Evolutionary conservation across 2,329 filamentous ascomycete genomes (phyloP).

Genomic region (Trichoderma hamatum): DNA sequence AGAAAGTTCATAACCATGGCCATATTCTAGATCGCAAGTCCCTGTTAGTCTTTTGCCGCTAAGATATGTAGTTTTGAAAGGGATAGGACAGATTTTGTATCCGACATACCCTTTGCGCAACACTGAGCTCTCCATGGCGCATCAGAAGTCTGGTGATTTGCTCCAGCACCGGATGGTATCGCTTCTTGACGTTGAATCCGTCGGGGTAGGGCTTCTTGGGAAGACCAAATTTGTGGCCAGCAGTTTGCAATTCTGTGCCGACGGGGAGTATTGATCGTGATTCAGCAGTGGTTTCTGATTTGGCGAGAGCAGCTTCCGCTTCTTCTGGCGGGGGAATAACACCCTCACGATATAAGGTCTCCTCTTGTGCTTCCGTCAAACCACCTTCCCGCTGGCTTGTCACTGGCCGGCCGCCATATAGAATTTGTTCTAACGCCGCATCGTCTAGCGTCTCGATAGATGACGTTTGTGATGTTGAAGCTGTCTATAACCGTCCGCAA

Average conservation of each 20-base stretch:
- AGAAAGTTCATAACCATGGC: conserved; percentile 79
- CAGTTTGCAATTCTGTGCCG: conserved; percentile 36
- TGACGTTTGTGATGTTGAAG: conserved; percentile 22
- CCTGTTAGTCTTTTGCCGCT: conserved; percentile 26
- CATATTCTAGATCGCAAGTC: conserved; percentile 67
- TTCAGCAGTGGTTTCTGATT: conserved; percentile 30
- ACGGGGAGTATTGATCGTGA: conserved; percentile 28
- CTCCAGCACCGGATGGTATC: conserved; percentile 82
- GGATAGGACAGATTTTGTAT: neutral
- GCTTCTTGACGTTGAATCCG: conserved; percentile 68
- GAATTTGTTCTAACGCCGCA: conserved; percentile 42
- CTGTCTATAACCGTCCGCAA: conserved; percentile 13
- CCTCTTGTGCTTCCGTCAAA: conserved; percentile 49
- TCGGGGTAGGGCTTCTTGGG: conserved; percentile 68
- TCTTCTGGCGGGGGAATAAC: conserved; percentile 43
- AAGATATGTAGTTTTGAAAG: neutral
- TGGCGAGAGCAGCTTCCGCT: conserved; percentile 39
- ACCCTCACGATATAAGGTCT: conserved; percentile 48
- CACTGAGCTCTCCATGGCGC: conserved; percentile 85
- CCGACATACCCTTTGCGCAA: conserved; percentile 77
- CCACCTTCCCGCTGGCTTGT: conserved; percentile 39
- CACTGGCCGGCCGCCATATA: conserved; percentile 42
- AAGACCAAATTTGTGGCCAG: conserved; percentile 77
- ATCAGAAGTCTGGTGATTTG: conserved; percentile 92
- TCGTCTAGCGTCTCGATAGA: conserved; percentile 39